Conservation (phyloP, 495 filamentous ascomycete genomes). For the Penicillium atrosanguineum region DNA sequence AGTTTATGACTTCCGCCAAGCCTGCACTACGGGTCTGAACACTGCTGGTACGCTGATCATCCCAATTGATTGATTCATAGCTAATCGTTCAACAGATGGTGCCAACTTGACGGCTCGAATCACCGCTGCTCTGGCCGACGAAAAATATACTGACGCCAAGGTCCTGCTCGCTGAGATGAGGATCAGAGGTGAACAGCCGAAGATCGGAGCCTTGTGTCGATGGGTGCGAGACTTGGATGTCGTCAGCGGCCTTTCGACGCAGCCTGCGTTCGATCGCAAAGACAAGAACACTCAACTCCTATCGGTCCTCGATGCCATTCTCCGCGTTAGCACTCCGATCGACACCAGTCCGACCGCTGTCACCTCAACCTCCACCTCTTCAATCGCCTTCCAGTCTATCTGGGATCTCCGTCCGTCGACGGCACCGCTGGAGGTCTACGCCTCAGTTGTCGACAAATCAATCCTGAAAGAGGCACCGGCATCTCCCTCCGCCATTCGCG, state of each 20-base stretch:
- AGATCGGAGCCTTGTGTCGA: slow-evolving; percentile 40
- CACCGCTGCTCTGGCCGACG: slow-evolving; percentile 34
- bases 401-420: slow-evolving; percentile 39
- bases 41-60: slow-evolving; percentile 24
- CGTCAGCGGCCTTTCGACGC: slow-evolving; percentile 38
- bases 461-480: slow-evolving; percentile 30
- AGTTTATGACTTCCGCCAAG: slow-evolving; percentile 39
- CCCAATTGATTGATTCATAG: neutral
- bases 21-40: slow-evolving; percentile 39
- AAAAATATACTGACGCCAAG: slow-evolving; percentile 35
- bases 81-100: slow-evolving; percentile 27
- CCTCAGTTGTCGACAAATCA: slow-evolving; percentile 37
- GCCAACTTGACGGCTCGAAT: slow-evolving; percentile 41
- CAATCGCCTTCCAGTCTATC: slow-evolving; percentile 39
- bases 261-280: slow-evolving; percentile 27
- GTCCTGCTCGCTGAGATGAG: slow-evolving; percentile 39
- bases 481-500: slow-evolving; percentile 27
- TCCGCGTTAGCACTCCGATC: slow-evolving; percentile 37
- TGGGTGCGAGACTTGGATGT: slow-evolving; percentile 42
- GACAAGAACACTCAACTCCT: slow-evolving; percentile 28
- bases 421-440: slow-evolving; percentile 27
- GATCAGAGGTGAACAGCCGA: slow-evolving; percentile 34
- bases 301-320: slow-evolving; percentile 34
- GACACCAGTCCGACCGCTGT: slow-evolving; percentile 27
- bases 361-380: slow-evolving; percentile 17